These are phyloP conservation scores for Lasiodiplodia citricola DNA, from an alignment of 2,329 filamentous ascomycete genomes.

Conservation along the genomic window DNA sequence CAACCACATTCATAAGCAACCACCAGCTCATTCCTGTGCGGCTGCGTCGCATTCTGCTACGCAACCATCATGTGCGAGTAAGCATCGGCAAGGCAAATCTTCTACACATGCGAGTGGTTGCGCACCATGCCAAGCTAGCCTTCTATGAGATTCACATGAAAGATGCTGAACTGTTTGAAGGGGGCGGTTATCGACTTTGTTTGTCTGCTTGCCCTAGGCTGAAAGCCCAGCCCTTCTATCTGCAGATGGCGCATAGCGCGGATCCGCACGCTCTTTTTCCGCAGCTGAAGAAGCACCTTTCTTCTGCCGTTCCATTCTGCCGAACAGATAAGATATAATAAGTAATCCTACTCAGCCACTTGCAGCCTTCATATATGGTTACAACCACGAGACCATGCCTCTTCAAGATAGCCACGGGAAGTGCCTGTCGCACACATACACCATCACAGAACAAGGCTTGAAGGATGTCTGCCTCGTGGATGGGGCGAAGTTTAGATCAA, in stretches of 20 bases:
- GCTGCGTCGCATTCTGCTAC: background rate
- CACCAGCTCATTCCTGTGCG: background rate
- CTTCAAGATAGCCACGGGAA: background rate
- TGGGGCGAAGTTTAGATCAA: too few species aligned
- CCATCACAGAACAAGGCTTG: too few species aligned
- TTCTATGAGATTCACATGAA: background rate
- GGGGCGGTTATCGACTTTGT: too few species aligned
- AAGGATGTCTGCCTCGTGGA: too few species aligned
- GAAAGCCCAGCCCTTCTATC: too few species aligned
- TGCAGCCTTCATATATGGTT: background rate
- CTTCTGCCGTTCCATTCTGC: background rate
- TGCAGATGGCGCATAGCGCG: background rate
- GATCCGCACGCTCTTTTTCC: background rate
- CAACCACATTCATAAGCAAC: background rate
- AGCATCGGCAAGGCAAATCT: background rate
- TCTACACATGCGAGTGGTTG: background rate
- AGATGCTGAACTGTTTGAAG: background rate
- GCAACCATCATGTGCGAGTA: background rate
- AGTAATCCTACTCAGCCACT: background rate
- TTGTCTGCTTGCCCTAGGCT: background rate
- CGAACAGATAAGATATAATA: background rate
- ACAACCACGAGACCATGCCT: background rate
- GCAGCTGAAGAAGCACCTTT: background rate
- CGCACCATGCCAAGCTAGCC: too few species aligned
- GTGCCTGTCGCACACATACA: too few species aligned